Percentiles rank a stretch among this genome's conserved stretches.
Evolutionary conservation across 2,329 filamentous ascomycete species (phyloP).

Genomic region (Paraconiothyrium brasiliense): DNA sequence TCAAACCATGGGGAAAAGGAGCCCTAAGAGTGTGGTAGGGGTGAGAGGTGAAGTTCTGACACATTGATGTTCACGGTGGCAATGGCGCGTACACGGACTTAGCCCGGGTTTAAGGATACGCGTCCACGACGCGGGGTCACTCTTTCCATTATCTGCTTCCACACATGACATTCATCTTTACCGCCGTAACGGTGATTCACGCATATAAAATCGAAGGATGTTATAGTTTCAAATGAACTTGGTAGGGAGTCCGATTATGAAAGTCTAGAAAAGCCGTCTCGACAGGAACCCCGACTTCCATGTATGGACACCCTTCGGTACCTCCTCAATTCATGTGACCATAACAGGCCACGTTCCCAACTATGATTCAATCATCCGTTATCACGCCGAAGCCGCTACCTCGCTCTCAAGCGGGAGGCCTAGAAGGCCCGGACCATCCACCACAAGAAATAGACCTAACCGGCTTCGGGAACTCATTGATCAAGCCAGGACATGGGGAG

Average conservation of each 20-base stretch:
- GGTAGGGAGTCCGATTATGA: too few relatives aligned
- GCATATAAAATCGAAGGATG: too few relatives aligned
- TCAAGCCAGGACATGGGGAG: neutral
- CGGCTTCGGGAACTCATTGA: neutral
- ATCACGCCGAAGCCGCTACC: neutral
- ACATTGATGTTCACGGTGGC: neutral
- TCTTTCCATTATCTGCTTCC: neutral
- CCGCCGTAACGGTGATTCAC: neutral
- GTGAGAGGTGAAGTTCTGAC: neutral
- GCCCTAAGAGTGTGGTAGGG: conserved; percentile 3
- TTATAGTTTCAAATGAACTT: too few relatives aligned
- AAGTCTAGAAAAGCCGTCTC: too few relatives aligned
- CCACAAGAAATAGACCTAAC: neutral
- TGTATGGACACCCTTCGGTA: too few relatives aligned
- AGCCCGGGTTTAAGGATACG: conserved; percentile 4
- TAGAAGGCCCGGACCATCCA: neutral
- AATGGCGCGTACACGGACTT: conserved; percentile 1
- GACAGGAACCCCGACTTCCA: too few relatives aligned
- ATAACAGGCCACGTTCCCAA: neutral
- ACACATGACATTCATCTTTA: neutral
- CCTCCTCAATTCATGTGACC: too few relatives aligned
- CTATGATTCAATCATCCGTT: neutral
- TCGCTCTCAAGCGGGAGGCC: neutral
- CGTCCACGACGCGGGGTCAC: conserved; percentile 7
- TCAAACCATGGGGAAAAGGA: neutral